These are phyloP conservation scores for Colletotrichum lupini DNA, from an alignment of 2,329 filamentous ascomycete species.

Conservation along the genomic window DNA sequence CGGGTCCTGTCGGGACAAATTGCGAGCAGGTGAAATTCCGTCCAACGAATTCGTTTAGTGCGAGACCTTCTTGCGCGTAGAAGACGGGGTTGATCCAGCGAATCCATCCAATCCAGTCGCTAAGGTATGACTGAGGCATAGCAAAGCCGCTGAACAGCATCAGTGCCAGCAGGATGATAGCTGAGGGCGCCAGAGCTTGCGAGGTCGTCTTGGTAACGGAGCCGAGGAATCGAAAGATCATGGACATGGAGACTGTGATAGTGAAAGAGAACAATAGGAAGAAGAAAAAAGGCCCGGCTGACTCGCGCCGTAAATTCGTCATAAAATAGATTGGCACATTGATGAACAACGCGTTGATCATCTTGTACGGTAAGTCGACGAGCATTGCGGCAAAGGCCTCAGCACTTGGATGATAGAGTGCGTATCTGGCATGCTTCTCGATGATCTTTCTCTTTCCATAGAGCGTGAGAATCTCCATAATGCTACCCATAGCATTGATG, in stretches of 20 bases:
- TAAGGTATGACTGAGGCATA: slow-evolving; percentile 52
- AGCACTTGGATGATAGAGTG: slow-evolving; percentile 46
- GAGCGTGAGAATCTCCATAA: slow-evolving; percentile 43
- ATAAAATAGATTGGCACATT: slow-evolving; percentile 74
- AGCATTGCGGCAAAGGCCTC: slow-evolving; percentile 24
- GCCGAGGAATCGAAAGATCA: slow-evolving; percentile 61
- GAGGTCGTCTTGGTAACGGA: slow-evolving; percentile 60
- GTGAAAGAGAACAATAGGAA: slow-evolving; percentile 63
- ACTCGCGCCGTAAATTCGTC: slow-evolving; percentile 65
- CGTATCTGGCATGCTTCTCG: slow-evolving; percentile 43
- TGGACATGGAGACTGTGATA: slow-evolving; percentile 60
- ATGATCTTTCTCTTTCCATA: slow-evolving; percentile 41
- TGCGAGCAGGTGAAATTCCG: slow-evolving; percentile 53
- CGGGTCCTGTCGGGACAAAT: slow-evolving; percentile 33
- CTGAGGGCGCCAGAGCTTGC: slow-evolving; percentile 64
- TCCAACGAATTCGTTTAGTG: slow-evolving; percentile 71
- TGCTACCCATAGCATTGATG: slow-evolving; percentile 59
- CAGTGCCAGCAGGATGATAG: slow-evolving; percentile 61
- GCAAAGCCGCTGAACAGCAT: slow-evolving; percentile 66
- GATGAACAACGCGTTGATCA: slow-evolving; percentile 64
- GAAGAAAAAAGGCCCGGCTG: slow-evolving; percentile 64
- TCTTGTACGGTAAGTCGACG: slow-evolving; percentile 44
- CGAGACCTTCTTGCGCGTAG: slow-evolving; percentile 75
- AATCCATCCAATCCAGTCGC: slow-evolving; percentile 62
- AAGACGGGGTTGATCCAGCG: slow-evolving; percentile 61